A percentile compares a stretch with the other conserved stretches of the same genome.
phyloP scores from a whole-genome alignment of 2,329 filamentous ascomycete genomes.

The Colletotrichum sp. region DNA sequence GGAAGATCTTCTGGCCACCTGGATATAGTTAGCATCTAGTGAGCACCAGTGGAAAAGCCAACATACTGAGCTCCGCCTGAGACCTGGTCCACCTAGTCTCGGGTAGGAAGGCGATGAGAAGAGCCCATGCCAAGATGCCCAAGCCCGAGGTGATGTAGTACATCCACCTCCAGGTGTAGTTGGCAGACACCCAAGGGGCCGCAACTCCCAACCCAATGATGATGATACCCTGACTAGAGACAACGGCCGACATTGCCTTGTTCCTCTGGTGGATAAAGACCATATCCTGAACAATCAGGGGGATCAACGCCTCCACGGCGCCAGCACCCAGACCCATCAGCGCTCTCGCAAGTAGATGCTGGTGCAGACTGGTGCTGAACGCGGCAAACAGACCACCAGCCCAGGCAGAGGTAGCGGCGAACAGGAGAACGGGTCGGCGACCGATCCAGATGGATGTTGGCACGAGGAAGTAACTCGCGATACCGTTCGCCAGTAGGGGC shows the following conservation, averaged over 20 bases:
- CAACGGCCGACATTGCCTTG: slow-evolving; percentile 33
- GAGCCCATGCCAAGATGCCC: slow-evolving; percentile 34
- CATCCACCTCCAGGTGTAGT: slow-evolving; percentile 36
- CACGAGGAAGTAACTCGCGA: slow-evolving; percentile 37
- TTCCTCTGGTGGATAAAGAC: slow-evolving; percentile 42
- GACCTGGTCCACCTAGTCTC: slow-evolving; percentile 38
- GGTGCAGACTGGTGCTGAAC: slow-evolving; percentile 29
- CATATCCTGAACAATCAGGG: slow-evolving; percentile 41
- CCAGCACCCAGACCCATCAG: slow-evolving; percentile 39
- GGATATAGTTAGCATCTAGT: neutral
- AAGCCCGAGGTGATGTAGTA: slow-evolving; percentile 36
- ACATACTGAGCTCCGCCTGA: slow-evolving; percentile 30
- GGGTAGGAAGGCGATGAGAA: slow-evolving; percentile 34
- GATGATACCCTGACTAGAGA: slow-evolving; percentile 32
- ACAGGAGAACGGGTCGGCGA: slow-evolving; percentile 36
- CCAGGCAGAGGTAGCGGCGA: slow-evolving; percentile 35
- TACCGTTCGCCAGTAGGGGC: slow-evolving; percentile 37
- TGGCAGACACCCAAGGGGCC: slow-evolving; percentile 32
- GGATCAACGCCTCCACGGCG: slow-evolving; percentile 37
- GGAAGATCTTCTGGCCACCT: slow-evolving; percentile 21
- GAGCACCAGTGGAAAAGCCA: rapidly evolving
- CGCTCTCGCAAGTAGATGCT: slow-evolving; percentile 34
- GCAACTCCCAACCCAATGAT: slow-evolving; percentile 31
- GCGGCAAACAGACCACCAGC: slow-evolving; percentile 39
- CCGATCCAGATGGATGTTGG: slow-evolving; percentile 39